These are phyloP conservation scores for Teratosphaeria zuluensis DNA, from an alignment of 2,329 filamentous ascomycete genomes.

Conservation along the genomic window DNA sequence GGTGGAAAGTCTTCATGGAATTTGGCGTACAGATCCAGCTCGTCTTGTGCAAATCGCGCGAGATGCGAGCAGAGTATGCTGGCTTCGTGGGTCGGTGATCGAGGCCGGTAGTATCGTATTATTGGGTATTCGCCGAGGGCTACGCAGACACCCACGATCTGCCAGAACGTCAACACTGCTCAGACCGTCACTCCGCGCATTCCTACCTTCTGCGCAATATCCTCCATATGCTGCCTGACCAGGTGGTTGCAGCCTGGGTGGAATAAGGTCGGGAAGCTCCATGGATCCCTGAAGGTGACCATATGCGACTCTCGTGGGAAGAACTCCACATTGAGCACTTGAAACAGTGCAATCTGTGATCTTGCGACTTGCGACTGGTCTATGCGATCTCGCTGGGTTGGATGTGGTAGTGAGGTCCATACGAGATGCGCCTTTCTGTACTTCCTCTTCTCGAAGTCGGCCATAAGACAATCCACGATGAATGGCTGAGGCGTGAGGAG, in stretches of 20 bases:
- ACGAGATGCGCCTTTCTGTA: slow-evolving; percentile 74
- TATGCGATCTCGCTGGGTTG: slow-evolving; percentile 60
- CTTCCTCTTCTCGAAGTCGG: slow-evolving; percentile 75
- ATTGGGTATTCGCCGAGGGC: slow-evolving; percentile 88
- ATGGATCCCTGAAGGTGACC: slow-evolving; percentile 85
- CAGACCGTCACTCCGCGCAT: background rate
- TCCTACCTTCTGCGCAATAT: slow-evolving; percentile 73
- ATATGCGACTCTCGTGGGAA: slow-evolving; percentile 85
- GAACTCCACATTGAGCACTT: slow-evolving; percentile 78
- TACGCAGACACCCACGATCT: slow-evolving; percentile 78
- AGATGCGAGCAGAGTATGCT: slow-evolving; percentile 78
- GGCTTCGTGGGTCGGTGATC: slow-evolving; percentile 70
- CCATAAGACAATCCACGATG: slow-evolving; percentile 86
- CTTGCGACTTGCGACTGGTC: slow-evolving; percentile 60
- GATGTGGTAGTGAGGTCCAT: slow-evolving; percentile 72
- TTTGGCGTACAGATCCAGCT: slow-evolving; percentile 80
- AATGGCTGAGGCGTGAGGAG: slow-evolving; percentile 76
- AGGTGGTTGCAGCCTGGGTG: slow-evolving; percentile 82
- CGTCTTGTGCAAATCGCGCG: slow-evolving; percentile 81
- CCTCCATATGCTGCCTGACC: slow-evolving; percentile 72
- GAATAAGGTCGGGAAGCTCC: slow-evolving; percentile 88
- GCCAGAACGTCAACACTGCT: slow-evolving; percentile 25
- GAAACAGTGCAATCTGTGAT: slow-evolving; percentile 68
- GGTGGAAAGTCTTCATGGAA: slow-evolving; percentile 79
- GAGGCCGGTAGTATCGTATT: slow-evolving; percentile 81